Evolutionary conservation across 257 asterid genomes (phyloP).

Genomic region (Phtheirospermum japonicum): DNA sequence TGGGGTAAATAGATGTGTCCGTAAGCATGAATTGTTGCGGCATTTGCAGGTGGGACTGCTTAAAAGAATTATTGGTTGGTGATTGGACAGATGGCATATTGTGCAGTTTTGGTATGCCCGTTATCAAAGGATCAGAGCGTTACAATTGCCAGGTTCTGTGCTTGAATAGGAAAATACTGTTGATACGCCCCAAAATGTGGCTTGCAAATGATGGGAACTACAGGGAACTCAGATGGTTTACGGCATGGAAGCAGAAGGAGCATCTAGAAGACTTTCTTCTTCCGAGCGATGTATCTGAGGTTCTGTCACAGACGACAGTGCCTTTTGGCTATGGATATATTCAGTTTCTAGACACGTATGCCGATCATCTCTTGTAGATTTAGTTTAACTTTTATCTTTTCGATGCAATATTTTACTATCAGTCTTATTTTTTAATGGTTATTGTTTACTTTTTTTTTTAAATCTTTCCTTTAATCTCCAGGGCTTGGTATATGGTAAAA

Average conservation of each 20-base stretch:
- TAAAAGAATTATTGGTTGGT: slow-evolving; percentile 59
- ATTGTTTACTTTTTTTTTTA: background rate
- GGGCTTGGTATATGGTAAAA: background rate
- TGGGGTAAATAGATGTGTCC: background rate
- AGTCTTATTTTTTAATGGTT: background rate
- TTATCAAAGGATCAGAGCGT: slow-evolving; percentile 61
- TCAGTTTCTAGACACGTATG: slow-evolving; percentile 73
- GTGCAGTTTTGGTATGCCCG: slow-evolving; percentile 87
- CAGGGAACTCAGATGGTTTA: slow-evolving; percentile 73
- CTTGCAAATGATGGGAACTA: slow-evolving; percentile 73
- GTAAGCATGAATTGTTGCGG: background rate
- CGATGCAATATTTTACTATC: background rate
- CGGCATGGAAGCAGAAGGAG: slow-evolving; percentile 77
- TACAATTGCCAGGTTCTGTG: slow-evolving; percentile 83
- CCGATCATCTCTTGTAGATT: background rate
- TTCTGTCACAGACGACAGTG: slow-evolving; percentile 51
- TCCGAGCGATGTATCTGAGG: slow-evolving; percentile 53
- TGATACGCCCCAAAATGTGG: slow-evolving; percentile 91
- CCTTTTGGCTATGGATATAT: slow-evolving; percentile 81
- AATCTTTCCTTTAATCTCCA: background rate
- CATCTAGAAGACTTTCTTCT: slow-evolving; percentile 62
- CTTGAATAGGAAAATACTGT: slow-evolving; percentile 58
- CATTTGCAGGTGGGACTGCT: slow-evolving; percentile 80
- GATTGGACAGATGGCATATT: slow-evolving; percentile 77
- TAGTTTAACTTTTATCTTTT: background rate